Evolutionary conservation across 108 stramenopile genomes (phyloP), one percentile per base, ranked within the genome.

Genomic region (Pseudonitzschia delicatissima): DNA sequence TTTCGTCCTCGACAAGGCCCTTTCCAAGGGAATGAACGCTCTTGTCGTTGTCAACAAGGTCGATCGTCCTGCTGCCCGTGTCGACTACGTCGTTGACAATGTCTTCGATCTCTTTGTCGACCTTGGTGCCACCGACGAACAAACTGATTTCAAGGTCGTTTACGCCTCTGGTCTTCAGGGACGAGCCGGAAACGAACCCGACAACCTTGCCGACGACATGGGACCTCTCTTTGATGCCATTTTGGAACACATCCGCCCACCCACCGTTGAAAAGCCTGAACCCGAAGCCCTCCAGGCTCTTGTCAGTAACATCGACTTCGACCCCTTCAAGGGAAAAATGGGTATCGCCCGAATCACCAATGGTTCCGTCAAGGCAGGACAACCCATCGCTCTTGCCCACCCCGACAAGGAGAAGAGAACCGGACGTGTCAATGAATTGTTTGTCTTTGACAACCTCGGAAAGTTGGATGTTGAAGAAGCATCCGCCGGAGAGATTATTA

Each of bases 41-140:
- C 64, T 99, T 18, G 96, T 99, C 34, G 98, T 99, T 34, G 93
- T 99, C 55, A 99, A 99, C 88, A 99, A 99, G 82, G 96, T 98
- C 69, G 98, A 99, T 77, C 96, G 97, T 25, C 96, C 96, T 25
- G 80, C 95, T 4, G 97, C 97, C 1, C 82, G 98, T 23, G 96
- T 96, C 17, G 98, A 96, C 11, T 98, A 98, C 55, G 99, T 98
- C 26, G 93, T 98, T 33, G 97, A 99, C 81, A 96, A 93, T 69
- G 92, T 95, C 18, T 98, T 99, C 72, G 99, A 99, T 69, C 82
- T 99, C 28, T 96, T 99, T 78, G 91, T 93, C 58, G 97, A 97
- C 20, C 86, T 99, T 9, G 90, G 93, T 50, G 98, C 99, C 13
- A 86, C 76, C 25, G 99, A 99, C 70, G 92, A 93, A 53, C 99